Percentiles rank a stretch among this genome's conserved stretches.
Evolutionary conservation across 2,329 filamentous ascomycete species (phyloP).

Genomic region (Whalleya microplaca): DNA sequence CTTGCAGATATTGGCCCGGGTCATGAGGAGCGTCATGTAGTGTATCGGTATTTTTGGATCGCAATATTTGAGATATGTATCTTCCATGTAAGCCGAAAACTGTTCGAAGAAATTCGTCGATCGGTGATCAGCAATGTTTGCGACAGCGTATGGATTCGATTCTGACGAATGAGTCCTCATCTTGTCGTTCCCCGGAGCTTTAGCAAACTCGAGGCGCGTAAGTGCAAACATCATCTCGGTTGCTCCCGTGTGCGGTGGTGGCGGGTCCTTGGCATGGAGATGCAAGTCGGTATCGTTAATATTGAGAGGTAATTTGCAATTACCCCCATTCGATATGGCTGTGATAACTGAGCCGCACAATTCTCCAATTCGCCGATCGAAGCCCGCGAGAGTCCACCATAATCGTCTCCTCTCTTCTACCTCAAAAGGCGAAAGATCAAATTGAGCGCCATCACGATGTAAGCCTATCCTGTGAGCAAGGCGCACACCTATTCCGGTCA

Average conservation of each 20-base stretch:
- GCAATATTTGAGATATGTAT: slow-evolving; percentile 58
- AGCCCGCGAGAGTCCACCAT: slow-evolving; percentile 73
- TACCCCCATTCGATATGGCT: slow-evolving; percentile 55
- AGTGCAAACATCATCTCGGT: slow-evolving; percentile 66
- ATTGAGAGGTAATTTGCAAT: slow-evolving; percentile 62
- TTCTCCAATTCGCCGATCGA: slow-evolving; percentile 71
- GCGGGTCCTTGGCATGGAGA: slow-evolving; percentile 58
- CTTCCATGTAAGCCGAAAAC: slow-evolving; percentile 59
- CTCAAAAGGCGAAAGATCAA: slow-evolving; percentile 59
- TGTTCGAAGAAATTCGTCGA: slow-evolving; percentile 55
- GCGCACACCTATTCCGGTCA: slow-evolving; percentile 68
- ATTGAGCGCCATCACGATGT: slow-evolving; percentile 63
- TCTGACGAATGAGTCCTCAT: slow-evolving; percentile 39
- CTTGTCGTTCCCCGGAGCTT: slow-evolving; percentile 55
- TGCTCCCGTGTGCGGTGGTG: slow-evolving; percentile 51
- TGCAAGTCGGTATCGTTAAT: slow-evolving; percentile 65
- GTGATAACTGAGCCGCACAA: slow-evolving; percentile 64
- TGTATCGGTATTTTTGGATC: slow-evolving; percentile 63
- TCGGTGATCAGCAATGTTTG: slow-evolving; percentile 54
- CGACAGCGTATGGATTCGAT: slow-evolving; percentile 46
- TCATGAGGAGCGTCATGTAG: slow-evolving; percentile 62
- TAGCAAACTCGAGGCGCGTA: slow-evolving; percentile 59
- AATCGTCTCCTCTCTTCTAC: slow-evolving; percentile 71
- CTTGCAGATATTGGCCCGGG: slow-evolving; percentile 58
- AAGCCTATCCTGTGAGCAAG: slow-evolving; percentile 71